These are phyloP conservation scores for Paramyrothecium roridum DNA, from an alignment of 2,329 filamentous ascomycete species.

Conservation along the genomic window DNA sequence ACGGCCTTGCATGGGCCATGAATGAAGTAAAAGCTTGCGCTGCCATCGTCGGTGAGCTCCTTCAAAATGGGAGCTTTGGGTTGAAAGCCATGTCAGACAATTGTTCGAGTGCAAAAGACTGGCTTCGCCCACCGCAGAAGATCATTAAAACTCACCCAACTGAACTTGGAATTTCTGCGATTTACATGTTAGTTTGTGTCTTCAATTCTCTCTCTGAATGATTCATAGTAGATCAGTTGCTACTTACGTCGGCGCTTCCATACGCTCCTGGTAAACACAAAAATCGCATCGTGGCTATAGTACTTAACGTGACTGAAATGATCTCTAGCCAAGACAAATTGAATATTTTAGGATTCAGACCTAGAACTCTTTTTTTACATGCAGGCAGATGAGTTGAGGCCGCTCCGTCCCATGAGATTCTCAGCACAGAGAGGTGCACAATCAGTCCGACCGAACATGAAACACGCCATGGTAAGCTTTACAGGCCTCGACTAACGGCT, in stretches of 20 bases:
- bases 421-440: too few species aligned
- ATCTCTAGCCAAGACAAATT: too few species aligned
- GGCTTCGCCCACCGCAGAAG: slow-evolving; percentile 8
- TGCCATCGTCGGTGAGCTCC: slow-evolving; percentile 1
- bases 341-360: too few species aligned
- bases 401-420: too few species aligned
- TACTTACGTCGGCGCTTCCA: slow-evolving; percentile 50
- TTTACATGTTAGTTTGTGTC: slow-evolving; percentile 1
- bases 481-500: too few species aligned
- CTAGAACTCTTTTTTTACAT: background rate
- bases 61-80: background rate
- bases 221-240: too few species aligned
- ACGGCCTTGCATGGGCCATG: slow-evolving; percentile 46
- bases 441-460: too few species aligned
- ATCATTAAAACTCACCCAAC: slow-evolving; percentile 29
- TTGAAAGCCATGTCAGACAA: background rate
- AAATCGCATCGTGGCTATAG: slow-evolving; percentile 44
- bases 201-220: too few species aligned
- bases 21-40: slow-evolving; percentile 42
- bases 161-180: slow-evolving; percentile 54
- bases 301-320: background rate
- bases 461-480: too few species aligned
- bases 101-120: background rate
- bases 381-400: too few species aligned
- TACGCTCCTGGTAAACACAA: slow-evolving; percentile 57